Evolutionary conservation across 139 green algal species (phyloP), one percentile per base, ranked within the genome.

Genomic region (Pleodorina starrii): DNA sequence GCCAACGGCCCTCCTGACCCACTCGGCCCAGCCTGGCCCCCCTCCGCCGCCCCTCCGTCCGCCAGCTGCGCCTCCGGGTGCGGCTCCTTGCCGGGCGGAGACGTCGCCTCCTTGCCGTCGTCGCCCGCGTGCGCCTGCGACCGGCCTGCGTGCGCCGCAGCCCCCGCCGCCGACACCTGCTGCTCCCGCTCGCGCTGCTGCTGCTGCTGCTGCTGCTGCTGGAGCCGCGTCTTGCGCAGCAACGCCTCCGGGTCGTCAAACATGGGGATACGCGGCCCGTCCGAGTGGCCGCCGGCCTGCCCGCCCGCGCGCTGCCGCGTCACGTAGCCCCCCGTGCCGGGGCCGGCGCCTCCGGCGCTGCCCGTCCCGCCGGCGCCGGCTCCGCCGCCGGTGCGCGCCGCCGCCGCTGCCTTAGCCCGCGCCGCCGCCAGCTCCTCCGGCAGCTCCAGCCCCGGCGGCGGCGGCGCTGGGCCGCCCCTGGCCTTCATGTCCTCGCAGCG

Each of bases 401-500:
- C 51, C 36, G 51, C 60, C 32, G 79, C 79, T 36, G 59, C 79
- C 59, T 86, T 86, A 23, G 40, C 27, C 79, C 25, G 57, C 77
- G 57, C 50, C 51, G 78, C 83, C 54, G 88, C 84, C 85, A 90
- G 54, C 1, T 63, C 48, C 69, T 85, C 76, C 16, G 88, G 84
- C 46, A 73, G 35, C 51, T 84, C 59, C 57, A 90, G 2, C 25
- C 87, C 77, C 3, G 88, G 66, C 17, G 93, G 93, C 38, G 93
- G 78, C 6, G 90, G 89, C 42, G 90, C 91, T 40, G 94, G 92
- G 38, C 94, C 94, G 0, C 94, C 93, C 21, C 16, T 35, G 0
- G 78, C 91, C 23, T 17, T n/a, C 12, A 97, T 94, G 6, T 85
- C 91, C 44, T 95, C 94, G 54, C 93, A 94, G 25, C 79, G 73